Percentiles rank a stretch among this genome's conserved stretches.
These are phyloP conservation scores for Sclerotinia borealis DNA, from an alignment of 2,329 filamentous ascomycete species.

Conservation along the genomic window DNA sequence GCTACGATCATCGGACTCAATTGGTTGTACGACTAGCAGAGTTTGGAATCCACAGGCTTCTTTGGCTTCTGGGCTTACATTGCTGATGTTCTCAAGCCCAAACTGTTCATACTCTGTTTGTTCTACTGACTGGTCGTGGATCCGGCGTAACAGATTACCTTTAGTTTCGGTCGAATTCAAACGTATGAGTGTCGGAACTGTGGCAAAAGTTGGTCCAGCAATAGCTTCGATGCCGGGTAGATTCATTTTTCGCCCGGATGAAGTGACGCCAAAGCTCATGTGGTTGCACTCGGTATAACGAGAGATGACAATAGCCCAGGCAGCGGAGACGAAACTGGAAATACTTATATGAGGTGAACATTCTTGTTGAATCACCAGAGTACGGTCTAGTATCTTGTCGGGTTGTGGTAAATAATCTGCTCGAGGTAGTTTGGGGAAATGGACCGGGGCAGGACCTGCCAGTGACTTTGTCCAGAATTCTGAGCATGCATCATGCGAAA, in stretches of 20 bases:
- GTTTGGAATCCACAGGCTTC: constrained; percentile 17
- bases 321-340: constrained; percentile 24
- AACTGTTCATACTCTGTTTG: constrained; percentile 36
- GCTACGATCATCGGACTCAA: background rate
- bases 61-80: background rate
- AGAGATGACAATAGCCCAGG: constrained; percentile 38
- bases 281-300: constrained; percentile 36
- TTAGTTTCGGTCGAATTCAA: constrained; percentile 33
- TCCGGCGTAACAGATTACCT: constrained; percentile 37
- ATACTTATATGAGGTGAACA: constrained; percentile 2
- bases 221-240: constrained; percentile 38
- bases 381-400: background rate
- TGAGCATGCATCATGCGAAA: constrained; percentile 36
- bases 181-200: constrained; percentile 31
- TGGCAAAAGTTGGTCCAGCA: constrained; percentile 40
- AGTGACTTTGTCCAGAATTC: constrained; percentile 43
- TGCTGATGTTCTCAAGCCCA: constrained; percentile 14
- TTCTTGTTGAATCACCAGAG: background rate
- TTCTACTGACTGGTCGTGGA: constrained; percentile 41
- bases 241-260: constrained; percentile 38
- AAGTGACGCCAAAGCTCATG: constrained; percentile 39
- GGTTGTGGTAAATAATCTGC: background rate
- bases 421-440: constrained; percentile 39
- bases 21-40: constrained; percentile 18
- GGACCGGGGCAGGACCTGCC: constrained; percentile 38